Conservation (phyloP, 129 eudicot species). For the Pseudognaphalium luteoalbum region DNA sequence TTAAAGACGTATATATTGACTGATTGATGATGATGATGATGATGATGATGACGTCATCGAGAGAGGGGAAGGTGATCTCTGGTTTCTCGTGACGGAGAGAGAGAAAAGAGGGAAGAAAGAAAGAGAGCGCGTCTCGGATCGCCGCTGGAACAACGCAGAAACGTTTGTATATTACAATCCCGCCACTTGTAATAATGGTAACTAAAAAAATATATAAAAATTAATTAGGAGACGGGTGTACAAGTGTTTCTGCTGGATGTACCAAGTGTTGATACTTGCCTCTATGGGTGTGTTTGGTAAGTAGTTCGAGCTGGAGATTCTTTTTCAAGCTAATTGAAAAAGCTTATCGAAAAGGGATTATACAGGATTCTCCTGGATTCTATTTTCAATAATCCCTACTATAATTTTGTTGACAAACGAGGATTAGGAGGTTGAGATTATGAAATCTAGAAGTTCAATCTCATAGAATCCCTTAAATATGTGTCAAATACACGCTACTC, state of each 20-base stretch:
- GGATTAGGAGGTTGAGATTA: no score
- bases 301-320: no score
- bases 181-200: neutral
- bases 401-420: no score
- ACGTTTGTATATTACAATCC: neutral
- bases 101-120: constrained; percentile 23
- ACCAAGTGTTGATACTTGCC: neutral
- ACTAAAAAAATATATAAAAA: no score
- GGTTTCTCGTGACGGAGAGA: constrained; percentile 50
- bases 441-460: no score
- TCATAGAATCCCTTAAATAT: no score
- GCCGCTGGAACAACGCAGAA: neutral
- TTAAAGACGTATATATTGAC: neutral
- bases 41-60: constrained; percentile 31
- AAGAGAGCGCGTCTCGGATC: constrained; percentile 29
- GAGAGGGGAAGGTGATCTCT: constrained; percentile 36
- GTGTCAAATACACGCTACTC: no score
- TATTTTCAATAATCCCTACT: no score
- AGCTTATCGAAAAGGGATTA: no score
- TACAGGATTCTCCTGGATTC: no score
- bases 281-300: no score
- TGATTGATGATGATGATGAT: constrained; percentile 33
- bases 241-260: neutral
- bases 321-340: no score
- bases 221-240: neutral